Base-by-base conservation (phyloP, 371 early-diverging fungal genomes). In the Rhizomucor pusillus region DNA sequence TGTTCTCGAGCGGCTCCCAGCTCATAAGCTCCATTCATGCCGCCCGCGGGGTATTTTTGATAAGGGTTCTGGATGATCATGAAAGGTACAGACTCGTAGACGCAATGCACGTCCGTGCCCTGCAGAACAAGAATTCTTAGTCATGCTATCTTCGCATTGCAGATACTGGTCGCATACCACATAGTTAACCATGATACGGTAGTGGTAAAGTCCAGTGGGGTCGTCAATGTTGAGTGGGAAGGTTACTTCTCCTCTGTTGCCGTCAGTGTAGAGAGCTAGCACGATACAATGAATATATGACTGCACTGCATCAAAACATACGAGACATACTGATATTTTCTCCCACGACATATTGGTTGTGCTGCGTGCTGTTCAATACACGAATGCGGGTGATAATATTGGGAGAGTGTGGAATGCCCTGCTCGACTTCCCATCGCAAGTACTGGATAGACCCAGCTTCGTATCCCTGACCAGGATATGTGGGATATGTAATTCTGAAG, bases 111-210 rank as follows among this genome's bases (percentile, higher is more conserved):
- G 16, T 40, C 47, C 6, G 65, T 65, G 20, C 57, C 60, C 65
- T 64, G 23, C 18, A 33, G 14, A 5, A 46, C 11, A 18, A 40
- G 1, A 5, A 22, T 9, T 43, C 25, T 18, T 33, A 40, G 5
- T 0, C 12, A 19, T 10, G 43, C 35, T 53, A 23, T 41, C 52
- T 29, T 29, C 29, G 16, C 29, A 11, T 19, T 5, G 1, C 4
- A 47, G 1, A 14, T 13, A 12, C 23, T 3, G 13, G 16, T 16
- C 25, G 43, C 60, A 56, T 64, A 64, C 65, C 7, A 52, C 51
- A 52, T 67, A 62, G 19, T 63, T 61, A 10, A 62, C 68, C 68
- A 68, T 68, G 44, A 68, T 55, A 23, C 68, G 60, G 44, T 68
- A 68, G 48, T 68, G 68, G 37, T 67, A 63, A 12, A 60, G 41